Conservation (phyloP, 371 early-diverging fungal species). For the Massospora cicadina region DNA sequence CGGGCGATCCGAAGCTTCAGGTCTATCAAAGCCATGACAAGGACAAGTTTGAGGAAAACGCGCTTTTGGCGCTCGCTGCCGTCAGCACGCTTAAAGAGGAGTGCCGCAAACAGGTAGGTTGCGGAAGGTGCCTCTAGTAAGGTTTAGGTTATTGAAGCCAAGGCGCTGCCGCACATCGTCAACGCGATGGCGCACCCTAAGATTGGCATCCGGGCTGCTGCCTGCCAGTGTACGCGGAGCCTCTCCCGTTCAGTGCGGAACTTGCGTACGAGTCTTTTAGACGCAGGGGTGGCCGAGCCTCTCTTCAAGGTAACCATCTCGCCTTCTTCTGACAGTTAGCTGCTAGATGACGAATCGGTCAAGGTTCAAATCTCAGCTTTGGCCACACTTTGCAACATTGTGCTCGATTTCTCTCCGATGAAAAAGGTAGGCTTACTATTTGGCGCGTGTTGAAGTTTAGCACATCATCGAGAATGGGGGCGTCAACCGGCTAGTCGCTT, state of each 20-base stretch:
- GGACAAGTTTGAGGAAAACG: constrained; percentile 23
- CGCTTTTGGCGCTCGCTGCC: constrained; percentile 57
- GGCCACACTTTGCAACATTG: constrained; percentile 71
- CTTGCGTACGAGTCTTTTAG: constrained; percentile 61
- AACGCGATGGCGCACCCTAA: constrained; percentile 38
- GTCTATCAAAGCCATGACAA: constrained; percentile 15
- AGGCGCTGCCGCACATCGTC: constrained; percentile 56
- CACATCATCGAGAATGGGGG: constrained; percentile 59
- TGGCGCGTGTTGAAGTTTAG: constrained; percentile 11
- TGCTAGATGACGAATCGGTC: constrained; percentile 41
- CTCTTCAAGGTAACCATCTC: constrained; percentile 34
- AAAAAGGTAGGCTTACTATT: constrained; percentile 28
- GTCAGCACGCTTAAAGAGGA: constrained; percentile 55
- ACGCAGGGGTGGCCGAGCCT: constrained; percentile 56
- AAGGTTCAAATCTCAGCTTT: constrained; percentile 55
- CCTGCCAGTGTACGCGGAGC: constrained; percentile 59
- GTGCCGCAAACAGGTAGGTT: constrained; percentile 44
- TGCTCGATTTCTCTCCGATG: constrained; percentile 77
- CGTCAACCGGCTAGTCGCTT: constrained; percentile 45
- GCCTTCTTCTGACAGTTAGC: constrained; percentile 14
- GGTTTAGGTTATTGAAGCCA: constrained; percentile 46
- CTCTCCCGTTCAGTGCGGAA: constrained; percentile 64
- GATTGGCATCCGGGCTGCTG: constrained; percentile 46
- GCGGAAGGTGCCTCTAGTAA: constrained; percentile 7
- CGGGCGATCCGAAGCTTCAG: constrained; percentile 29